Base-by-base conservation (phyloP, 176 grass and related monocot species). In the Thinopyrum elongatum region DNA sequence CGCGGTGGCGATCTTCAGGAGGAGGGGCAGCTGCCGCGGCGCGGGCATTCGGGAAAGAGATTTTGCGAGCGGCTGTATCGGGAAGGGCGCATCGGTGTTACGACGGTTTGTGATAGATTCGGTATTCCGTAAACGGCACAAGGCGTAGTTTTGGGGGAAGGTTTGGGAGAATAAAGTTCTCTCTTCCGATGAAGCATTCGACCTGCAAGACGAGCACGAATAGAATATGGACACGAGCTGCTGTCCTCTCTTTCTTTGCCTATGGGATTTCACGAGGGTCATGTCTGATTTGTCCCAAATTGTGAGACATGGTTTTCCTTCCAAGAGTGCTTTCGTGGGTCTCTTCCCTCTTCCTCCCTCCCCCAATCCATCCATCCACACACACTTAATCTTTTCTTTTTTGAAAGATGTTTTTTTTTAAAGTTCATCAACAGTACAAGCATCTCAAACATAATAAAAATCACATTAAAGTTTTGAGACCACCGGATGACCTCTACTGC, bases 1-100 rank as follows among this genome's bases (percentile, higher is more conserved):
- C 42, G 97, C 90, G 58, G 88, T 88, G 27, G 88, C 85, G 62
- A 94, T 33, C 87, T 94, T 94, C 57, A 94, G 74, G 72, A 96
- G 84, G 57, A 98, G 88, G 55, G 91, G 82, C 22, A 89, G 65
- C 39, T 87, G 82, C 39, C 89, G 82, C 35, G 86, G 73, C 22
- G 64, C 57, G 84, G 26, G 88, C 87, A 87, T 87, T 57, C 64
- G 10, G 22, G 22, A 29, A 47, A 3, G 12, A 28, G 1, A n/a
- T 47, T 34, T 84, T 10, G 5, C 1, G 66, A 65, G 66, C 58
- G 57, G 13, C 16, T 29, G 4, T 8, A 23, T 2, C n/a, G 28
- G 53, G 69, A 62, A 33, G 71, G 69, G 25, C 61, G 73, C 72
- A 78, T 55, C 38, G 9, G 74, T 30, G 4, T 22, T 70, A 26